A percentile compares a stretch with the other conserved stretches of the same genome.
phyloP scores from a whole-genome alignment of 768 basidiomycete genomes.

The Dendrothele bispora region DNA sequence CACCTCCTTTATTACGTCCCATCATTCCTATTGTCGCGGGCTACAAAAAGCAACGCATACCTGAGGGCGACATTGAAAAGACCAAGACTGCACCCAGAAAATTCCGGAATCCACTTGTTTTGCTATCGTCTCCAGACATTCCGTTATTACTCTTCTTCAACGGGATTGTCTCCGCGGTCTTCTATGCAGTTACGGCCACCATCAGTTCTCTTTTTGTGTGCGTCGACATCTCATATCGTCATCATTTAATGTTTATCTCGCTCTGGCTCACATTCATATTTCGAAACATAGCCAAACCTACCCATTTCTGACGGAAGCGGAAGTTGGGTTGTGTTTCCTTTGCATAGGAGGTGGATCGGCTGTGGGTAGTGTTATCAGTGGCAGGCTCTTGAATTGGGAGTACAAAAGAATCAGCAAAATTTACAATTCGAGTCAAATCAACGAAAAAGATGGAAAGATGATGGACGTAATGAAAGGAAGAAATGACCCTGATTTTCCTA shows the following conservation, averaged over 20 bases:
- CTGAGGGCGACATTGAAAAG: slow-evolving; percentile 22
- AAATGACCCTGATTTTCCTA: slow-evolving; percentile 32
- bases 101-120: slow-evolving; percentile 34
- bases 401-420: slow-evolving; percentile 38
- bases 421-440: slow-evolving; percentile 17
- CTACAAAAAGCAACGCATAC: slow-evolving; percentile 32
- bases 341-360: slow-evolving; percentile 54
- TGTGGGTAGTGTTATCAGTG: slow-evolving; percentile 40
- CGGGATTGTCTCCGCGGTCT: slow-evolving; percentile 32
- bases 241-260: too few relatives aligned
- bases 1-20: slow-evolving; percentile 49
- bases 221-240: too few relatives aligned
- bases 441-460: not conserved
- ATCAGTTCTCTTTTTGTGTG: slow-evolving; percentile 45
- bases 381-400: slow-evolving; percentile 49
- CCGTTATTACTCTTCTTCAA: slow-evolving; percentile 34
- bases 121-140: slow-evolving; percentile 39
- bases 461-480: slow-evolving; percentile 14
- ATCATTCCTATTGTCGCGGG: slow-evolving; percentile 47
- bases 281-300: too few relatives aligned
- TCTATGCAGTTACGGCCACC: slow-evolving; percentile 42
- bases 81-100: slow-evolving; percentile 21
- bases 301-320: slow-evolving; percentile 39
- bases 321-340: slow-evolving; percentile 60
- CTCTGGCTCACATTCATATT: too few relatives aligned